A percentile compares a stretch with the other conserved stretches of the same genome.
Conservation (phyloP, 176 grass and related monocot species). For the Poa pratensis region DNA sequence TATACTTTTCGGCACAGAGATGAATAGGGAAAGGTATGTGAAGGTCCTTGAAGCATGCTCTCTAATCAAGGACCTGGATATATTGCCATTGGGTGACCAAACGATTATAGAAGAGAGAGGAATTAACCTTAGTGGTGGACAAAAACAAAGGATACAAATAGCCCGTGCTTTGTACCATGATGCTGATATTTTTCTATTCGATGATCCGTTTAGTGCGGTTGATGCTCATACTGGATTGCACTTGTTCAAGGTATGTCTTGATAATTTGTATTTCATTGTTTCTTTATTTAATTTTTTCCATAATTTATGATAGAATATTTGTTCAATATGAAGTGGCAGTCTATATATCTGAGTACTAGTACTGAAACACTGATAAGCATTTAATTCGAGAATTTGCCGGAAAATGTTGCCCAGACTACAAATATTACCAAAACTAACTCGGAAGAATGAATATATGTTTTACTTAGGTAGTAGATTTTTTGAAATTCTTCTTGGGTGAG, state of each 20-base stretch:
- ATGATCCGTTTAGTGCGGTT: constrained; percentile 80
- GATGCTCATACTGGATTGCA: constrained; percentile 70
- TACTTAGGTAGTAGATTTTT: background rate
- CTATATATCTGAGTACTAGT: constrained; percentile 3
- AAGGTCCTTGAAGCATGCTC: constrained; percentile 61
- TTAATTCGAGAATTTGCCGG: background rate
- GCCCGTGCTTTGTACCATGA: constrained; percentile 75
- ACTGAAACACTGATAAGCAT: background rate
- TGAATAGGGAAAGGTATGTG: constrained; percentile 51
- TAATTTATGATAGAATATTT: background rate
- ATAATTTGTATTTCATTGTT: background rate
- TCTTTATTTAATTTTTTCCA: background rate
- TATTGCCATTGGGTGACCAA: constrained; percentile 65
- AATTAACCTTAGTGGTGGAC: constrained; percentile 77
- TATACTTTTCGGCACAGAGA: constrained; percentile 57
- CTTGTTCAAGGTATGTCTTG: constrained; percentile 61
- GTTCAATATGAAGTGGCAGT: background rate
- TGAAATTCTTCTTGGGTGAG: background rate
- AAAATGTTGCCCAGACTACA: background rate
- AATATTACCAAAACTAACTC: too few relatives aligned
- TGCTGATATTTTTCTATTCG: constrained; percentile 77
- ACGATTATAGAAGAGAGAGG: constrained; percentile 81
- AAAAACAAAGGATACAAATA: constrained; percentile 73
- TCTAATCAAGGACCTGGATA: constrained; percentile 62
- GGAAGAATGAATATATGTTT: too few relatives aligned